Conservation (phyloP, 805 yeast genomes). For the Wickerhamiella brachini region DNA sequence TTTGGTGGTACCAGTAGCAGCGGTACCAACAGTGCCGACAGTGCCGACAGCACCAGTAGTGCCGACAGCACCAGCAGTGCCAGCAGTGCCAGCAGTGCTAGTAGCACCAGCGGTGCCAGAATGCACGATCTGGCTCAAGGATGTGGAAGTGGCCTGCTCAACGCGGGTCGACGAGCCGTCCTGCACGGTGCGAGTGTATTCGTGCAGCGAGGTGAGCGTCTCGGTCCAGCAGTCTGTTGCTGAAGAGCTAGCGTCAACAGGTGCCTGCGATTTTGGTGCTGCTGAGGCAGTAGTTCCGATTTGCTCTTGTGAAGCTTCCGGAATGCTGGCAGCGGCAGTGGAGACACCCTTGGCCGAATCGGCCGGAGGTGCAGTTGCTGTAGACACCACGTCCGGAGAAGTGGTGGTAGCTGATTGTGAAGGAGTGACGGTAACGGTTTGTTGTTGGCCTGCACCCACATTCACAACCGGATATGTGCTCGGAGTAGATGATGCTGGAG, state of each 20-base stretch:
- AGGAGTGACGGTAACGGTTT: background rate
- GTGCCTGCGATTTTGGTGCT: background rate
- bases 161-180: slow-evolving; percentile 1
- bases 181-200: slow-evolving; percentile 1
- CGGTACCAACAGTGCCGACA: background rate
- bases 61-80: background rate
- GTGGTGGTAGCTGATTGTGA: background rate
- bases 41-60: background rate
- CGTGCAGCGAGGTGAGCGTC: slow-evolving; percentile 8
- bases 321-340: background rate
- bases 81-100: background rate
- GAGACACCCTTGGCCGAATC: background rate
- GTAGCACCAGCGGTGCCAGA: background rate
- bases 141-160: background rate
- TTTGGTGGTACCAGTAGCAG: no score
- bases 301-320: background rate
- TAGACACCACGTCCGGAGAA: background rate
- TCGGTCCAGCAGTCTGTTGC: slow-evolving; percentile 2
- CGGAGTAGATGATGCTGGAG: background rate
- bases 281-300: background rate
- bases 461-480: slow-evolving; percentile 18
- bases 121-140: background rate
- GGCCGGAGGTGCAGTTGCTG: background rate
- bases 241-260: background rate
- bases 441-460: slow-evolving; percentile 12